Evolutionary conservation across 495 filamentous ascomycete genomes (phyloP), one percentile per base, ranked within the genome.

Genomic region (Talaromyces nanjingensis): DNA sequence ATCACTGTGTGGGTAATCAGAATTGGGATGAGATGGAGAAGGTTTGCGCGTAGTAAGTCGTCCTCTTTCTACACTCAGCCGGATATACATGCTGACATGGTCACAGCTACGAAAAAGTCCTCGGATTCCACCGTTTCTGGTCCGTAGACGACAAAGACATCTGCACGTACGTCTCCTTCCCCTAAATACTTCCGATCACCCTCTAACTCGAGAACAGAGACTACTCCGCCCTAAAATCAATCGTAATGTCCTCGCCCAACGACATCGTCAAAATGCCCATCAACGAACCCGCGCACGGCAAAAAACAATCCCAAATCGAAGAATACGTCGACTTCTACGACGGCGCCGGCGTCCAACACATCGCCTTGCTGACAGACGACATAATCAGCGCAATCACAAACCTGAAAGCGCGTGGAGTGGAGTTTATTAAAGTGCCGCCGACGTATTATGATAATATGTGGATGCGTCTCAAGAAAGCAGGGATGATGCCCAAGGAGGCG

Each of bases 91-190:
- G n/a, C 27, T 27, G 31, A 59, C 29, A 20, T 18, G 24, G 8
- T 34, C n/a, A 9, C 24, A 85, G 83, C 75, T 97, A 97, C 77
- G 92, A 96, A 75, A 83, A 86, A 59, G 87, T 85, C 59, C 87
- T 97, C n/a, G 86, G 87, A 42, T 96, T 96, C 84, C 91, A 94
- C 75, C 89, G 92, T 49, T 96, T 97, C 84, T 96, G 93, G 92
- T 89, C 84, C 39, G 91, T 96, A 34, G 92, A 97, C 72, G 92
- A 96, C 76, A 87, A 80, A 64, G 81, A 92, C 65, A 90, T 96
- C 71, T 90, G 84, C 81, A 96, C 91, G 70, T 81, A 71, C 65
- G 77, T 76, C 14, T 24, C 42, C 24, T 20, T 11, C 34, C 16
- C 52, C 62, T n/a, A n/a, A n/a, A n/a, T n/a, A n/a, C n/a, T n/a